Evolutionary conservation across 495 filamentous ascomycete genomes (phyloP).

Genomic region (Lophium mytilinum): DNA sequence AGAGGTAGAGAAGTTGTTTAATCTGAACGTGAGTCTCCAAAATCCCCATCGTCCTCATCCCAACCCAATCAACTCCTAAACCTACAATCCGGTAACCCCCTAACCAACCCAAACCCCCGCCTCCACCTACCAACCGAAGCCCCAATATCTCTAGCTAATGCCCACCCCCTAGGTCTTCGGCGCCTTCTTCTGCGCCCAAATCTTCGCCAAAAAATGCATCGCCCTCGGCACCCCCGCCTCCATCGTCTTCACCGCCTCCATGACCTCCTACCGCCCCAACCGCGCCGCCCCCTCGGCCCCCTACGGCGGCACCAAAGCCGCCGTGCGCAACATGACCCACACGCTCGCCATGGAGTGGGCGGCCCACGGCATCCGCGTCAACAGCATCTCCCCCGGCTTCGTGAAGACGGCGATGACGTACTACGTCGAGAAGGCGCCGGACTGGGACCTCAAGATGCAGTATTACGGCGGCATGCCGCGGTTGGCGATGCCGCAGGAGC

Average conservation of each 20-base stretch:
- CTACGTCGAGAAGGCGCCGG: conserved; percentile 49
- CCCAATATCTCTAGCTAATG: too few species aligned
- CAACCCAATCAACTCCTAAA: too few species aligned
- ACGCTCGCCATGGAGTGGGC: conserved; percentile 44
- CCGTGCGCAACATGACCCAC: conserved; percentile 32
- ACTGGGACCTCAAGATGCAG: conserved; percentile 46
- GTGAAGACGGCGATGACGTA: conserved; percentile 72
- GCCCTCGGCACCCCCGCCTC: conserved; percentile 38
- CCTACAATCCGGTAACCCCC: too few species aligned
- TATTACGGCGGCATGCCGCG: conserved; percentile 52
- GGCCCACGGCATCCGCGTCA: conserved; percentile 53
- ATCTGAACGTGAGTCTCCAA: conserved; percentile 34
- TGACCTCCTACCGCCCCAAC: conserved; percentile 43
- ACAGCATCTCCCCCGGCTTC: conserved; percentile 77
- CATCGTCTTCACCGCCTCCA: conserved; percentile 41
- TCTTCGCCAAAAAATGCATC: conserved; percentile 37
- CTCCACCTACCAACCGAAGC: too few species aligned
- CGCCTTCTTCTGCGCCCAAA: conserved; percentile 35
- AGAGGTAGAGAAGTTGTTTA: conserved; percentile 37
- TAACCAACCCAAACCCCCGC: too few species aligned
- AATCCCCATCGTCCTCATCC: too few species aligned
- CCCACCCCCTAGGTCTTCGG: conserved; percentile 32
- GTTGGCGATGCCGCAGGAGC: conserved; percentile 63
- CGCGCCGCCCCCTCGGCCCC: conserved; percentile 27
- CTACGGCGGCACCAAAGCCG: conserved; percentile 31